Evolutionary conservation across 1,284 basidiomycete species (phyloP).

Genomic region (Sanghuangporus sanghuang): DNA sequence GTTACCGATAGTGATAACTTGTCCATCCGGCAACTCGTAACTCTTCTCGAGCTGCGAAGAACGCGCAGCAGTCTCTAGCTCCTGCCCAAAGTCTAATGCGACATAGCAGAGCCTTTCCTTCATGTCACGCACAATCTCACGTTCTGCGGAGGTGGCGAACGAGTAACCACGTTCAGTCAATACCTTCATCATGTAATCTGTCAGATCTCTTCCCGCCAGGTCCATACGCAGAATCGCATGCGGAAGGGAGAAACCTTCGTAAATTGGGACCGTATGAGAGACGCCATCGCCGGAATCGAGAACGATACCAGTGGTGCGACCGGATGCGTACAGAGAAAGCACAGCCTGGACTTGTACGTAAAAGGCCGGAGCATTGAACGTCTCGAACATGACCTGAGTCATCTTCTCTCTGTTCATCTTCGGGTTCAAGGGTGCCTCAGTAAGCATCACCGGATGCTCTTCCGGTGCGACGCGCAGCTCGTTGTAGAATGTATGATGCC

Average conservation of each 20-base stretch:
- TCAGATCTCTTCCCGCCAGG: conserved; percentile 93
- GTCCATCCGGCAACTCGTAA: conserved; percentile 95
- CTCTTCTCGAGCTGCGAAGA: conserved; percentile 92
- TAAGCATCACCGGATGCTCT: conserved; percentile 91
- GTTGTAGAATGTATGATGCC: conserved; percentile 91
- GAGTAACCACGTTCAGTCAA: conserved; percentile 92
- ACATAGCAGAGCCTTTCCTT: conserved; percentile 99
- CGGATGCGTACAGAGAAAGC: conserved; percentile 88
- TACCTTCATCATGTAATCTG: conserved; percentile 90
- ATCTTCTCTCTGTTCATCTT: conserved; percentile 96
- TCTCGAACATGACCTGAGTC: conserved; percentile 98
- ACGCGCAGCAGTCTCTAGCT: conserved; percentile 89
- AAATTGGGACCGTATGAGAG: conserved; percentile 90
- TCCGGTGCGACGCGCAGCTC: conserved; percentile 82
- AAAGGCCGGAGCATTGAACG: conserved; percentile 91
- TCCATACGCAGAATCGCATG: conserved; percentile 95
- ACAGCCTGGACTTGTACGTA: conserved; percentile 94
- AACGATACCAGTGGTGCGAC: conserved; percentile 90
- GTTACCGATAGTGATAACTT: conserved; percentile 95
- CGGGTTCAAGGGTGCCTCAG: conserved; percentile 91
- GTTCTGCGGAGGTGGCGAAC: conserved; percentile 92
- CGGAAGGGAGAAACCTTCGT: conserved; percentile 92
- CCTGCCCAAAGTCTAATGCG: conserved; percentile 95
- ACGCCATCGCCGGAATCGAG: conserved; percentile 95
- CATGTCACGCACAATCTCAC: conserved; percentile 96